Evolutionary conservation across 306 rosid species (phyloP).

Genomic region (Adenanthera pavonina): DNA sequence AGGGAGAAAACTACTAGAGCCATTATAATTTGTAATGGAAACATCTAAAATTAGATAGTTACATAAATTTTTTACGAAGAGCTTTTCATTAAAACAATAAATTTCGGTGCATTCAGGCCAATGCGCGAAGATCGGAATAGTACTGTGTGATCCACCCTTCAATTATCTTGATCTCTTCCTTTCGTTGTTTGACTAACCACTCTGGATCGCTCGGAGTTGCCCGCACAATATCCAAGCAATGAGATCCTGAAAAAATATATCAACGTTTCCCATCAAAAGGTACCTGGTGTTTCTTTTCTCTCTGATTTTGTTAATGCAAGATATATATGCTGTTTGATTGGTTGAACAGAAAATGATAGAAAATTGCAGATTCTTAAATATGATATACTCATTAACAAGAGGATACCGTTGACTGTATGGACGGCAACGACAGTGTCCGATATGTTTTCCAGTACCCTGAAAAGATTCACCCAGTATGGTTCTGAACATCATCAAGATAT

Average conservation of each 20-base stretch:
- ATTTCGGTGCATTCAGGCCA: not conserved
- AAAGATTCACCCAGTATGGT: not conserved
- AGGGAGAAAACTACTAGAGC: too few relatives aligned
- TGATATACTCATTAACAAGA: not conserved
- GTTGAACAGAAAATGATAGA: slow-evolving; percentile 1
- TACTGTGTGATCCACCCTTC: slow-evolving; percentile 53
- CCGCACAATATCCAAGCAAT: slow-evolving; percentile 53
- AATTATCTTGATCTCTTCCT: slow-evolving; percentile 46
- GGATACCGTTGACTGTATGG: slow-evolving; percentile 44
- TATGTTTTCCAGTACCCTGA: slow-evolving; percentile 56
- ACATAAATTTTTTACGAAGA: too few relatives aligned
- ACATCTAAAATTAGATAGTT: too few relatives aligned
- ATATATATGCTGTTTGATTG: not conserved
- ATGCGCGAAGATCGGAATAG: slow-evolving; percentile 42
- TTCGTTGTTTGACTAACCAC: slow-evolving; percentile 54
- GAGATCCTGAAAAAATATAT: slow-evolving; percentile 52
- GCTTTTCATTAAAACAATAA: not conserved
- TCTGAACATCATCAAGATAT: not conserved
- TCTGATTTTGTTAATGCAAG: not conserved
- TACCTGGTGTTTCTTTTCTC: not conserved
- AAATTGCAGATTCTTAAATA: not conserved
- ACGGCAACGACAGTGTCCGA: slow-evolving; percentile 56
- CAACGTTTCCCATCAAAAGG: not conserved
- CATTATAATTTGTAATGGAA: too few relatives aligned
- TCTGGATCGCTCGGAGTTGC: slow-evolving; percentile 47